Percentiles rank a stretch among this genome's conserved stretches.
These are phyloP conservation scores for Achaetomiella virescens DNA, from an alignment of 495 filamentous ascomycete species.

Conservation along the genomic window DNA sequence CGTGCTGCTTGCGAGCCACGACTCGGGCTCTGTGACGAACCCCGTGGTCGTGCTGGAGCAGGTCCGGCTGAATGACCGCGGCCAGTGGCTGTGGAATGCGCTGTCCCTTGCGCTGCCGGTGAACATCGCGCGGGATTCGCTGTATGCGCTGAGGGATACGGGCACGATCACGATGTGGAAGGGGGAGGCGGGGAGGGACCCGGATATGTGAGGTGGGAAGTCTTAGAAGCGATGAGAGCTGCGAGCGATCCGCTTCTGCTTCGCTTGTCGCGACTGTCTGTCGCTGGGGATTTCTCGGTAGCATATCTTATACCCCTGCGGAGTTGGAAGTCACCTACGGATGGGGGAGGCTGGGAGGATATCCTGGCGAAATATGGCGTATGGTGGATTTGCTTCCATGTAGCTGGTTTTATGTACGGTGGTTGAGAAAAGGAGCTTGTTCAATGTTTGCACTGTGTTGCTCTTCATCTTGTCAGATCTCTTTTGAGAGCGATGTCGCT, in stretches of 20 bases:
- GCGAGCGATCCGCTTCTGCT: no score
- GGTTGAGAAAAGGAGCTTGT: not conserved
- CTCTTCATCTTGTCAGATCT: not conserved
- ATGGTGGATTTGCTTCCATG: not conserved
- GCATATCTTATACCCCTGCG: no score
- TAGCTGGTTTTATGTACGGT: not conserved
- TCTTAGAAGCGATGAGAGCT: not conserved
- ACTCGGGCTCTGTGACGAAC: constrained; percentile 11
- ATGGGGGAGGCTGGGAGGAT: not conserved
- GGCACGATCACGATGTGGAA: not conserved
- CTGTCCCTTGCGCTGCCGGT: constrained; percentile 27
- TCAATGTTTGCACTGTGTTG: not conserved
- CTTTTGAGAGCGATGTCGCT: no score
- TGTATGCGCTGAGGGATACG: constrained; percentile 10
- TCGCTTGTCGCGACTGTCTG: no score
- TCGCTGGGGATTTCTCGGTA: no score
- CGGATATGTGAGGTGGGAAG: constrained; percentile 18
- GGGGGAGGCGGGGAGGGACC: constrained; percentile 9
- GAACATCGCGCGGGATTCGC: constrained; percentile 19
- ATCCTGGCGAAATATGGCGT: no score
- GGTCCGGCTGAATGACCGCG: constrained; percentile 20
- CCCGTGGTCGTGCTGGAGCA: constrained; percentile 20
- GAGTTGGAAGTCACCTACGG: not conserved
- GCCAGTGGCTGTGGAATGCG: constrained; percentile 31
- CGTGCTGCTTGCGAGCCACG: constrained; percentile 24